Evolutionary conservation across 2,329 filamentous ascomycete species (phyloP).

Genomic region (Diaporthe caulivora): DNA sequence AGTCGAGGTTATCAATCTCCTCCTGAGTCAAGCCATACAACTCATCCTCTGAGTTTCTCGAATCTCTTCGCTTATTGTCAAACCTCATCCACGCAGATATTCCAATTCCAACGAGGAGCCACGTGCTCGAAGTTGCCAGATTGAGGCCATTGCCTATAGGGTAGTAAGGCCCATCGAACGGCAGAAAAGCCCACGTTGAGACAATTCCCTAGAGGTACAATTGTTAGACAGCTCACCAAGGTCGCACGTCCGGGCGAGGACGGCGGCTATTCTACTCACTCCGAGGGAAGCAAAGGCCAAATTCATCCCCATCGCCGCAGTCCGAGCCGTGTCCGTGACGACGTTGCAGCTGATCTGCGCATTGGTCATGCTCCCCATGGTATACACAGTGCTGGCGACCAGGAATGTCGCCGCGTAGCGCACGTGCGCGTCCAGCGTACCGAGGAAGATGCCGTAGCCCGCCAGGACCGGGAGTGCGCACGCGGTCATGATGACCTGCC

Average conservation of each 20-base stretch:
- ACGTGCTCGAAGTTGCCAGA: slow-evolving; percentile 69
- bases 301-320: slow-evolving; percentile 48
- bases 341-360: slow-evolving; percentile 77
- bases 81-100: slow-evolving; percentile 71
- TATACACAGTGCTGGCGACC: slow-evolving; percentile 72
- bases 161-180: slow-evolving; percentile 73
- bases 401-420: slow-evolving; percentile 79
- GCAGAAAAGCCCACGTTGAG: slow-evolving; percentile 74
- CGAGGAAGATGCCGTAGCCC: slow-evolving; percentile 78
- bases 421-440: slow-evolving; percentile 59
- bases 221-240: background rate
- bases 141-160: slow-evolving; percentile 80
- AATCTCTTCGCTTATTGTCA: slow-evolving; percentile 70
- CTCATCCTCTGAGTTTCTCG: slow-evolving; percentile 66
- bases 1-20: slow-evolving; percentile 73
- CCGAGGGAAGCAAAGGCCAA: slow-evolving; percentile 27
- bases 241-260: no score
- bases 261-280: background rate
- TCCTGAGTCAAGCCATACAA: slow-evolving; percentile 66
- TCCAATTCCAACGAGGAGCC: slow-evolving; percentile 62
- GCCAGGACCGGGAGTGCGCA: slow-evolving; percentile 72
- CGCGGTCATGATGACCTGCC: slow-evolving; percentile 71
- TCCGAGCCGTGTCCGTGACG: slow-evolving; percentile 75
- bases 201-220: slow-evolving; percentile 50
- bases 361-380: slow-evolving; percentile 73